Percentiles rank a stretch among this genome's conserved stretches.
Evolutionary conservation across 1,284 basidiomycete genomes (phyloP).

Genomic region (Austropuccinia psidii): DNA sequence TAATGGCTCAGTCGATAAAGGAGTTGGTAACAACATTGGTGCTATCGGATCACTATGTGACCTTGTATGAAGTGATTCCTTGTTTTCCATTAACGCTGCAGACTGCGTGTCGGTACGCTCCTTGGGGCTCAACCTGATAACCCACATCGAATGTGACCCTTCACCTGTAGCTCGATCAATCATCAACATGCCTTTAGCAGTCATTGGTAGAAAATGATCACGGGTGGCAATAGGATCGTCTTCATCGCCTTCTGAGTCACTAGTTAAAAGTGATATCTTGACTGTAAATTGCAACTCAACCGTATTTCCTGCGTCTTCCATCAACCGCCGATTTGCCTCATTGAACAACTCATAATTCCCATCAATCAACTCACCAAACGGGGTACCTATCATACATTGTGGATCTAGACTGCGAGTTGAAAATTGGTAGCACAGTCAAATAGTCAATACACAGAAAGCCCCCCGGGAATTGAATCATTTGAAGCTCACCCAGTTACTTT

Average conservation of each 20-base stretch:
- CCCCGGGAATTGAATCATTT: neutral
- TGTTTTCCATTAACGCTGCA: constrained; percentile 52
- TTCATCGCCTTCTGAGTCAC: constrained; percentile 44
- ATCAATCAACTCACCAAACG: constrained; percentile 73
- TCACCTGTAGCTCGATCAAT: constrained; percentile 75
- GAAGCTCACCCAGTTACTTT: constrained; percentile 77
- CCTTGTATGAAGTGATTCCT: constrained; percentile 48
- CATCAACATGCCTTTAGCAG: constrained; percentile 98
- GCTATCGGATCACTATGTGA: constrained; percentile 45
- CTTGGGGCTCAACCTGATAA: constrained; percentile 63
- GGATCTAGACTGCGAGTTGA: constrained; percentile 63
- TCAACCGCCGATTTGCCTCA: constrained; percentile 74
- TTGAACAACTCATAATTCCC: constrained; percentile 79
- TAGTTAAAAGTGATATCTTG: constrained; percentile 44
- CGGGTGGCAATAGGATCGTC: constrained; percentile 44
- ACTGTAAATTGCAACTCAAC: constrained; percentile 71
- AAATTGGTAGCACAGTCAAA: neutral
- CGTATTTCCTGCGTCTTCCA: constrained; percentile 86
- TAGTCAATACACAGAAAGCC: constrained; percentile 9
- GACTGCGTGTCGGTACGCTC: constrained; percentile 41
- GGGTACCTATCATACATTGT: constrained; percentile 66
- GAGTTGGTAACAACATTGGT: constrained; percentile 58
- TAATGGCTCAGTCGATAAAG: constrained; percentile 61
- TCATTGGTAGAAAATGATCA: constrained; percentile 72
- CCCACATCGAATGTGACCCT: constrained; percentile 98